These are phyloP conservation scores for Ananas comosus DNA, from an alignment of 176 grass and related monocot species.

Conservation along the genomic window DNA sequence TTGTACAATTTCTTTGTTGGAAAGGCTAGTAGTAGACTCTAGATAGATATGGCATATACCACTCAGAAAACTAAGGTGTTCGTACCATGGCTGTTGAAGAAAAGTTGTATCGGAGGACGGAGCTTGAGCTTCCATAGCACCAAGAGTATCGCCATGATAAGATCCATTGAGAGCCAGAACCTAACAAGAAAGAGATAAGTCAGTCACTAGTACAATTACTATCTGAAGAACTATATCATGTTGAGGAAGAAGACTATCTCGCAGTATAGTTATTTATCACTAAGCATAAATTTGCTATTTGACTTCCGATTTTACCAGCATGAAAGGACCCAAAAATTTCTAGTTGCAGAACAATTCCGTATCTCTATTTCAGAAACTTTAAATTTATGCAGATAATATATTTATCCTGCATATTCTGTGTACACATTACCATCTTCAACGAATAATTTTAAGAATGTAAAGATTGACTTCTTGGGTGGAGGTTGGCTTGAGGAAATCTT, in stretches of 20 bases:
- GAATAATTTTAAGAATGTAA: not conserved
- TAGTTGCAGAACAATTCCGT: too few relatives aligned
- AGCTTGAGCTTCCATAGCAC: slow-evolving; percentile 97
- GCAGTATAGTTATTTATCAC: not conserved
- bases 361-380: too few relatives aligned
- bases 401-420: not conserved
- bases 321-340: too few relatives aligned
- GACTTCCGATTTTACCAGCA: too few relatives aligned
- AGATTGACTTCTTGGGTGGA: not conserved
- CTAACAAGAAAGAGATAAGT: slow-evolving; percentile 22
- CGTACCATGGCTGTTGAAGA: slow-evolving; percentile 89
- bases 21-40: not conserved
- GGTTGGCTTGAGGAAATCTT: not conserved
- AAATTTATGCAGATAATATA: not conserved
- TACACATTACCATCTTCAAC: not conserved
- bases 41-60: not conserved
- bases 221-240: not conserved
- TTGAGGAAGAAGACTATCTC: not conserved
- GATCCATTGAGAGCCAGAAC: slow-evolving; percentile 84
- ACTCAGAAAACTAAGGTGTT: not conserved
- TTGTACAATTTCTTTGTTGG: too few relatives aligned
- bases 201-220: slow-evolving; percentile 5
- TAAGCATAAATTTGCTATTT: not conserved
- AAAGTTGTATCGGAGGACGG: slow-evolving; percentile 87
- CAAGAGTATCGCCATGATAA: slow-evolving; percentile 91